Evolutionary conservation across 2,329 filamentous ascomycete species (phyloP), one percentile per base, ranked within the genome.

Genomic region (Canariomyces notabilis): DNA sequence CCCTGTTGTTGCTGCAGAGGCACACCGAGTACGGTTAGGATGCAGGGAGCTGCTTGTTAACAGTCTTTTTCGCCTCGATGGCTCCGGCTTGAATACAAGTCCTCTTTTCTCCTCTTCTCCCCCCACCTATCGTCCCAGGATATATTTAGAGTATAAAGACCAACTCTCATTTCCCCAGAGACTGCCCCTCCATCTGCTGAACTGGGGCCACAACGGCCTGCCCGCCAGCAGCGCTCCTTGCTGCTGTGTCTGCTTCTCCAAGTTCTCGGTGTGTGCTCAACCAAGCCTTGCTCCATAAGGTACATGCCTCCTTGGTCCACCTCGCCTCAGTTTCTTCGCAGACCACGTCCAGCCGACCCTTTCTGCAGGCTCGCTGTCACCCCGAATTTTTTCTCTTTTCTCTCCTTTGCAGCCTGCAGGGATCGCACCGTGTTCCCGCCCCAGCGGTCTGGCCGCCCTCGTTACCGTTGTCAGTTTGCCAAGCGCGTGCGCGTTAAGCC

Each of bases 181-280:
- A 39, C 53, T 60, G 55, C 59, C 64, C 61, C 63, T 62, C 61
- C 58, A 57, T 63, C 58, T 54, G 57, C 49, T 64, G 57, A 56
- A 57, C 69, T 69, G 68, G 49, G 46, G 51, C 67, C 65, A 69
- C 66, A 65, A 61, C 63, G 57, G 62, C 60, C 58, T 67, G 62
- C 59, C 61, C 55, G 58, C 61, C 63, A 61, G 60, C 64, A 62
- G 62, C 64, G 60, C 60, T 62, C 50, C 42, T 47, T 52, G 38
- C 42, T 23, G 29, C 40, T 48, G 33, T 34, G n/a, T 26, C 26
- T 9, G 16, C 36, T 34, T 21, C 16, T 18, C 12, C 31, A 38
- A n/a, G 34, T 12, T 20, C 32, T 45, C 36, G 16, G 19, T 20
- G 38, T 37, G 38, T 35, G 4, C 31, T 23, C 29, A 34, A 39